These are phyloP conservation scores for Suzukiozyma palmioleophila DNA, from an alignment of 1,139 yeast species.

Conservation along the genomic window DNA sequence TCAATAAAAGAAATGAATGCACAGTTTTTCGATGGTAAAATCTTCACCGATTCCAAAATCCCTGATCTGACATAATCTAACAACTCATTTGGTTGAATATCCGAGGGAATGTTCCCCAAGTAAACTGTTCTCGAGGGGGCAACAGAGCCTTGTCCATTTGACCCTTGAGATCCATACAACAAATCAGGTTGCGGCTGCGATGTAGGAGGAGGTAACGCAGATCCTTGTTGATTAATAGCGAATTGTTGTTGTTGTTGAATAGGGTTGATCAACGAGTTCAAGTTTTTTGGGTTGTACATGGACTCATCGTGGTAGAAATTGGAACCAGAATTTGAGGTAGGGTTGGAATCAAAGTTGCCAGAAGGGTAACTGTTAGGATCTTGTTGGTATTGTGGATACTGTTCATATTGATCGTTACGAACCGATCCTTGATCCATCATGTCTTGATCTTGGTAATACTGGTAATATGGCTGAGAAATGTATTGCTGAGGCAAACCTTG, in stretches of 20 bases:
- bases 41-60: constrained; percentile 70
- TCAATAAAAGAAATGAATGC: constrained; percentile 61
- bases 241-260: constrained; percentile 12
- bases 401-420: constrained; percentile 9
- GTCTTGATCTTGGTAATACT: constrained; percentile 23
- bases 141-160: constrained; percentile 13
- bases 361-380: constrained; percentile 7
- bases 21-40: constrained; percentile 53
- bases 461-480: constrained; percentile 31
- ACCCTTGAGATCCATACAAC: constrained; percentile 2
- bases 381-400: constrained; percentile 15
- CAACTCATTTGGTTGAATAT: constrained; percentile 74
- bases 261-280: not conserved
- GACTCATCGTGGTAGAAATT: constrained; percentile 4
- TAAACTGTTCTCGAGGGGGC: constrained; percentile 86
- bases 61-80: constrained; percentile 91
- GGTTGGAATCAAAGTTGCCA: constrained; percentile 10
- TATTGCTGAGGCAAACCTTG: constrained; percentile 40
- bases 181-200: constrained; percentile 3
- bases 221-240: constrained; percentile 7
- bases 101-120: constrained; percentile 84
- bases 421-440: constrained; percentile 3
- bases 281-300: not conserved
- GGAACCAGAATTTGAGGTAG: constrained; percentile 1
- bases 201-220: constrained; percentile 3